phyloP scores from a whole-genome alignment of 2,329 filamentous ascomycete species.

The Fusarium veterinarium region DNA sequence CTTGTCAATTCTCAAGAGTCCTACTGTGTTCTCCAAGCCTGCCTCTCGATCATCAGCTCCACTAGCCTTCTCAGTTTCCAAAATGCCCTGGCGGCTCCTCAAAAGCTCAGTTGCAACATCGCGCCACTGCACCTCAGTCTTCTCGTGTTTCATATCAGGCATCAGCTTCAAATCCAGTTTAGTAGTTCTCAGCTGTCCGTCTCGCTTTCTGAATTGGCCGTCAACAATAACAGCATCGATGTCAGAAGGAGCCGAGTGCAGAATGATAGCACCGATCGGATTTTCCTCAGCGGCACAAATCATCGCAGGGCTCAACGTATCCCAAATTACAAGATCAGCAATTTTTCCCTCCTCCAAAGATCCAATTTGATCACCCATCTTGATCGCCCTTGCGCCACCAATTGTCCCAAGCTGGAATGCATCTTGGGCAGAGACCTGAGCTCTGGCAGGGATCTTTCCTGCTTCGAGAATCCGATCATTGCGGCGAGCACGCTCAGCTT shows the following conservation, averaged over 20 bases:
- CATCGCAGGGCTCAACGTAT: constrained; percentile 4
- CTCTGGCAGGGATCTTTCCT: neutral
- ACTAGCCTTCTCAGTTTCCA: neutral
- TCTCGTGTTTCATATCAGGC: neutral
- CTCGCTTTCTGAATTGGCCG: constrained; percentile 11
- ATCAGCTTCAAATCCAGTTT: neutral
- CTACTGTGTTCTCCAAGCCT: neutral
- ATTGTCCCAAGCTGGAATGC: constrained; percentile 9
- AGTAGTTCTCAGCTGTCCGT: neutral
- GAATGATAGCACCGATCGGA: constrained; percentile 3
- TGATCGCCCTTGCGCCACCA: neutral
- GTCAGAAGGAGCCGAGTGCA: neutral
- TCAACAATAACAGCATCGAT: constrained; percentile 12
- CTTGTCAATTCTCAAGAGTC: accelerated
- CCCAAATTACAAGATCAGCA: constrained; percentile 8
- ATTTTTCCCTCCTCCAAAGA: constrained; percentile 6
- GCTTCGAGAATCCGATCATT: neutral
- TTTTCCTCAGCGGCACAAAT: constrained; percentile 10
- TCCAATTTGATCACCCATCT: neutral
- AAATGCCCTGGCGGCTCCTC: neutral
- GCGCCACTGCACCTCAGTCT: neutral
- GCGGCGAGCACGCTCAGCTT: constrained; percentile 4
- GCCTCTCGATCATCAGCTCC: neutral
- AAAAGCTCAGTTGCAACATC: constrained; percentile 3
- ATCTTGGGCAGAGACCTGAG: neutral